Conservation (phyloP, 768 basidiomycete genomes). For the Pisolithus sp. region DNA sequence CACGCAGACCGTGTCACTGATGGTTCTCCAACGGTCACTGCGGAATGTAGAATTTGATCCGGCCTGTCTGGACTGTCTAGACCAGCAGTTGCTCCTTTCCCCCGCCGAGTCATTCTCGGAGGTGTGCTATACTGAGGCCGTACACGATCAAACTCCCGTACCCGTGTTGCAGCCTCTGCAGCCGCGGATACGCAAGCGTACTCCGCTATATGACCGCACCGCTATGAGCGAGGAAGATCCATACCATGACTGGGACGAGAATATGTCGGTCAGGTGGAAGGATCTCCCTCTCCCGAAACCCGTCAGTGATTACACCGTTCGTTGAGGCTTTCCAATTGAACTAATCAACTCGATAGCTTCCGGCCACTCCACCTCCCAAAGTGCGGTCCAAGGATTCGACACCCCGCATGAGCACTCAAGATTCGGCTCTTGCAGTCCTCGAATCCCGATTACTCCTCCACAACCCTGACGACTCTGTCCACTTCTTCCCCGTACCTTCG, state of each 20-base stretch:
- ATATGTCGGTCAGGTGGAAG: constrained; percentile 22
- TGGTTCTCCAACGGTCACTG: constrained; percentile 29
- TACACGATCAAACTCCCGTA: constrained; percentile 26
- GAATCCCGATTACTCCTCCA: constrained; percentile 24
- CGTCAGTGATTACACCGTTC: constrained; percentile 13
- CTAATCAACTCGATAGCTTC: constrained; percentile 10
- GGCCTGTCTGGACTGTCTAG: constrained; percentile 35
- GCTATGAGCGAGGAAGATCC: constrained; percentile 31
- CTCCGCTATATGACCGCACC: constrained; percentile 24
- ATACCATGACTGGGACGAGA: constrained; percentile 31
- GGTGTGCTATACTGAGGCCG: constrained; percentile 35
- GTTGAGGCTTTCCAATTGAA: constrained; percentile 1
- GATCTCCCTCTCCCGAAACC: constrained; percentile 6
- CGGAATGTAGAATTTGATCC: constrained; percentile 35
- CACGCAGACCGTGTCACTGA: constrained; percentile 22
- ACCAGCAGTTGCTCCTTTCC: constrained; percentile 35
- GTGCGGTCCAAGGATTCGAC: constrained; percentile 7
- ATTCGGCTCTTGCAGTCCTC: constrained; percentile 25
- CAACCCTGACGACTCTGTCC: constrained; percentile 26
- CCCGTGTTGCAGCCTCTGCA: constrained; percentile 27
- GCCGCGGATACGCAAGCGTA: constrained; percentile 26
- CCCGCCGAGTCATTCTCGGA: constrained; percentile 39
- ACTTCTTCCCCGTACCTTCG: constrained; percentile 29
- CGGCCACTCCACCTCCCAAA: constrained; percentile 23
- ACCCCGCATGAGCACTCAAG: constrained; percentile 23